A percentile compares a stretch with the other conserved stretches of the same genome.
These are phyloP conservation scores for Fraxinus ornus DNA, from an alignment of 305 asterid genomes.

Conservation along the genomic window DNA sequence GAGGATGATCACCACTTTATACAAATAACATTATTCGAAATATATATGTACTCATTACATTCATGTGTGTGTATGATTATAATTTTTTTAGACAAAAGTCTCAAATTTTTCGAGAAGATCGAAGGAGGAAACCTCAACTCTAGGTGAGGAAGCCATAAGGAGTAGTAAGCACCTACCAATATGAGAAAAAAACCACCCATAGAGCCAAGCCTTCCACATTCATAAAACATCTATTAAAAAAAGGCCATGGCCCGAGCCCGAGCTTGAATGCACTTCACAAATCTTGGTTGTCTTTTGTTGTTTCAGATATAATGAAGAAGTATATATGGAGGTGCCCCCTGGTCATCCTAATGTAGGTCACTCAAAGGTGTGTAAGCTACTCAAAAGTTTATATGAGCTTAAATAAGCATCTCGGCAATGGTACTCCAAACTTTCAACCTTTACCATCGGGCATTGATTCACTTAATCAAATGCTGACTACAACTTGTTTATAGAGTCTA, in stretches of 20 bases:
- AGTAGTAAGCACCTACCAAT: neutral
- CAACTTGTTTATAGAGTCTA: too few relatives aligned
- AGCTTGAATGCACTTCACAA: slow-evolving; percentile 56
- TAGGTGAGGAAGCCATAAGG: too few relatives aligned
- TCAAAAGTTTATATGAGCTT: too few relatives aligned
- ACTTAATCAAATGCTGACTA: too few relatives aligned
- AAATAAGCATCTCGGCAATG: too few relatives aligned
- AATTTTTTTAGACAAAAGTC: neutral
- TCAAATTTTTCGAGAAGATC: neutral
- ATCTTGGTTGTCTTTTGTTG: slow-evolving; percentile 3
- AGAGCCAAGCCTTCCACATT: neutral
- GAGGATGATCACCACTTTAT: neutral
- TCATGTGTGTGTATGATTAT: too few relatives aligned
- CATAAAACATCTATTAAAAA: slow-evolving; percentile 2
- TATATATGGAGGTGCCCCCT: too few relatives aligned
- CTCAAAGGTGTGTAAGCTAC: too few relatives aligned
- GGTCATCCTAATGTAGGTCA: too few relatives aligned
- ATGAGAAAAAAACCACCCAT: neutral
- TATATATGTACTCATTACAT: too few relatives aligned
- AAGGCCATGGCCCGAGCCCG: neutral
- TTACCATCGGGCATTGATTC: too few relatives aligned
- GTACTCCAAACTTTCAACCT: too few relatives aligned
- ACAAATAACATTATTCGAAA: neutral
- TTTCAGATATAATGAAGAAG: neutral
- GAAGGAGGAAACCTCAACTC: neutral